Evolutionary conservation across 2,329 filamentous ascomycete genomes (phyloP).

Genomic region (Penicillium sp.): DNA sequence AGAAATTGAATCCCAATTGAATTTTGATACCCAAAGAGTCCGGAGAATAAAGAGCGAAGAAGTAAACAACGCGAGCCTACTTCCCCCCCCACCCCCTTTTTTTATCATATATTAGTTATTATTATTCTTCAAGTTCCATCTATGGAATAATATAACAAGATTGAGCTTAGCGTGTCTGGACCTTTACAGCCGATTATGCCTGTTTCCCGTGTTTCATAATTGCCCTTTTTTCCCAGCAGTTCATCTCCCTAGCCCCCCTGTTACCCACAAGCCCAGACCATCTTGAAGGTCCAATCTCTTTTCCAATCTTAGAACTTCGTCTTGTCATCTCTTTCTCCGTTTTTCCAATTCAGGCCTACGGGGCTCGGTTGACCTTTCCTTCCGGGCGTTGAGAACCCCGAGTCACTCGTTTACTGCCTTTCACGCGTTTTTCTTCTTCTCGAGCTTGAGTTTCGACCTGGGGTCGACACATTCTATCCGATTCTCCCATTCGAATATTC

Average conservation of each 20-base stretch:
- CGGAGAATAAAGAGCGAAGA: neutral
- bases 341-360: constrained; percentile 17
- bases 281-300: constrained; percentile 4
- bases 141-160: neutral
- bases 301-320: constrained; percentile 16
- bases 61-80: constrained; percentile 3
- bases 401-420: constrained; percentile 24
- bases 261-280: constrained; percentile 18
- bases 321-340: constrained; percentile 12
- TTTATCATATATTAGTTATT: neutral
- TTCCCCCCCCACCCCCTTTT: constrained; percentile 2
- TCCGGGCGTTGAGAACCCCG: constrained; percentile 18
- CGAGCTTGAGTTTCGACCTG: constrained; percentile 16
- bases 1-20: neutral
- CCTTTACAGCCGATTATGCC: neutral
- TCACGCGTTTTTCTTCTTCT: constrained; percentile 14
- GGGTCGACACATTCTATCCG: constrained; percentile 7
- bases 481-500: constrained; percentile 3
- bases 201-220: constrained; percentile 6
- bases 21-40: neutral
- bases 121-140: neutral
- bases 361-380: constrained; percentile 23
- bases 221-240: constrained; percentile 7
- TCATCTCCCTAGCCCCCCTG: constrained; percentile 13
- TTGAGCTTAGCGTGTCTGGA: neutral